Percentiles rank a stretch among this genome's conserved stretches.
phyloP scores from a whole-genome alignment of 2,329 filamentous ascomycete species.

The Colletotrichum musicola region DNA sequence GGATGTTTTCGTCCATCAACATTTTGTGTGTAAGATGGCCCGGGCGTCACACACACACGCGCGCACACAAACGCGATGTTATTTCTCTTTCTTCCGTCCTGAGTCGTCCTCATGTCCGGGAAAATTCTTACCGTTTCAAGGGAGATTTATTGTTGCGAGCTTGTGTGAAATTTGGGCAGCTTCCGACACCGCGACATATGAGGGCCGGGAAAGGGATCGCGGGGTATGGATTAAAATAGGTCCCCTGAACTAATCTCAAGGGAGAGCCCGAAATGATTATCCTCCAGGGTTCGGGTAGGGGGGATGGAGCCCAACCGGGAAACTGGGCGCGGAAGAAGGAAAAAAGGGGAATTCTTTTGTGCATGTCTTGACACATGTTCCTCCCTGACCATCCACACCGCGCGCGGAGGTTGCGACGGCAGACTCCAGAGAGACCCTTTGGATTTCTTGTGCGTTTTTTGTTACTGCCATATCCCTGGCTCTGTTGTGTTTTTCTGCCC shows the following conservation, averaged over 20 bases:
- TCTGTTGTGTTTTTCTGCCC: constrained; percentile 10
- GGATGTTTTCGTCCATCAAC: background rate
- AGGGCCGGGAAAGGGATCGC: constrained; percentile 10
- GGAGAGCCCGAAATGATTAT: constrained; percentile 5
- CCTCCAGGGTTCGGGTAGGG: background rate
- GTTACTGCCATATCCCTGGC: background rate
- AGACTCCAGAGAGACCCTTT: constrained; percentile 4
- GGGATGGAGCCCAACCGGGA: background rate
- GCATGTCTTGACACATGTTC: background rate
- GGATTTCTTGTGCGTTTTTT: background rate
- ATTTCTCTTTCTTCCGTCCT: background rate
- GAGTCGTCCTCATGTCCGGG: constrained; percentile 23
- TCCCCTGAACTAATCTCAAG: constrained; percentile 19
- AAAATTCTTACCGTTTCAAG: constrained; percentile 37
- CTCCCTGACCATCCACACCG: background rate
- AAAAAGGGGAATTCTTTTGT: constrained; percentile 1
- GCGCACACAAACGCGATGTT: too few relatives aligned
- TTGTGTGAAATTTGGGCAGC: constrained; percentile 2
- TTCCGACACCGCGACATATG: background rate
- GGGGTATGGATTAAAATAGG: constrained; percentile 21
- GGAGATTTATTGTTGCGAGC: constrained; percentile 17
- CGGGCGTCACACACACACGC: constrained; percentile 14
- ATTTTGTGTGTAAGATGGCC: too few relatives aligned
- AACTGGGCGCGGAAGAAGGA: background rate
- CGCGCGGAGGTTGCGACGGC: background rate